Evolutionary conservation across 2,329 filamentous ascomycete species (phyloP), one percentile per base, ranked within the genome.

Genomic region (Fusarium sp.): DNA sequence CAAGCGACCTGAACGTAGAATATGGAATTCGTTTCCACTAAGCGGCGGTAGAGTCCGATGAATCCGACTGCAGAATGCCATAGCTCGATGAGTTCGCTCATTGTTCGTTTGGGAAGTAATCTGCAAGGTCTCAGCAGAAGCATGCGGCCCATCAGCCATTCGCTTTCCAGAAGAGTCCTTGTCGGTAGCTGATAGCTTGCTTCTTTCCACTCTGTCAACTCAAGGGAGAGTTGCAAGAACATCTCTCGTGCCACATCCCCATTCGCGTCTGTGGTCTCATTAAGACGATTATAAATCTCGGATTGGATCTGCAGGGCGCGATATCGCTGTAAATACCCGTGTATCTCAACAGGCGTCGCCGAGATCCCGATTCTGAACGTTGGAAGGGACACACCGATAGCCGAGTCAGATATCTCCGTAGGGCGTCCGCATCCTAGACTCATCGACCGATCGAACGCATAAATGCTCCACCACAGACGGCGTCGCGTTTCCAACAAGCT

Each of bases 81-180:
- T 1, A 65, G 24, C 5, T 65, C 62, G 3, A 4, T 6, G 7
- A 65, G 45, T 9, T 65, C 52, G 8, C 9, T 16, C 18, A 12
- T 2, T 1, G 45, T 38, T 4, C 62, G 16, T 3, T 38, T 6
- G 5, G 60, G 16, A 7, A 65, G 24, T 1, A 38, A 1, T 3
- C n/a, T 40, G 1, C 60, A 65, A 1, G 62, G 60, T 0, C 62
- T 46, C 1, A 65, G 6, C 0, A 65, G 22, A 6, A 65, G 29
- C 52, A 65, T 65, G 2, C 62, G 52, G 0, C 62, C 62, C 60
- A 65, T 65, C 8, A 65, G 11, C 52, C 62, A 65, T 51, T 65
- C 60, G 15, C 62, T 65, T 8, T 65, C 62, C 5, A 65, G 27
- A 0, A 65, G 60, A 4, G 40, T 34, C 6, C 44, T 51, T 5